Percentiles rank a stretch among this genome's conserved stretches.
Conservation (phyloP, 2,329 filamentous ascomycete species). For the Clathrospora elynae region DNA sequence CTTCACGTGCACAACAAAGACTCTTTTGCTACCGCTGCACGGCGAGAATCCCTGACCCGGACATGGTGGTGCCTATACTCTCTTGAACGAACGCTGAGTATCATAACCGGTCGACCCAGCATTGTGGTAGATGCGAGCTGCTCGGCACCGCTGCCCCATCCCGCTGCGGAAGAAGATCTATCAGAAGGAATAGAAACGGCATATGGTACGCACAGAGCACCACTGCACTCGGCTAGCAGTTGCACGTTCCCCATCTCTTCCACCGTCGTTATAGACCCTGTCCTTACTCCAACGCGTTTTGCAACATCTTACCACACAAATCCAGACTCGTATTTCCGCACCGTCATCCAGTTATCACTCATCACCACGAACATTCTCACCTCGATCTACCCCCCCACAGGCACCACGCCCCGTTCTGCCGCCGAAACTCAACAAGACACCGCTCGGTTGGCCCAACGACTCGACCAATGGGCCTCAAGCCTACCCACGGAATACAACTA, state of each 20-base stretch:
- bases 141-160: conserved; percentile 43
- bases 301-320: conserved; percentile 18
- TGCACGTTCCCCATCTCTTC: conserved; percentile 6
- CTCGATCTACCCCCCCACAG: conserved; percentile 47
- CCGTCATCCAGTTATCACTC: conserved; percentile 34
- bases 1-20: conserved; percentile 49
- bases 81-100: conserved; percentile 47
- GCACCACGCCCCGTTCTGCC: conserved; percentile 40
- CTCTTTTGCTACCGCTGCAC: conserved; percentile 31
- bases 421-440: conserved; percentile 44
- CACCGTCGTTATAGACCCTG: conserved; percentile 5
- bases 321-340: conserved; percentile 35
- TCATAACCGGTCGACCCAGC: conserved; percentile 50
- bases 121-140: conserved; percentile 44
- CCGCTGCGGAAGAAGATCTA: conserved; percentile 28
- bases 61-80: conserved; percentile 52
- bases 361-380: conserved; percentile 45
- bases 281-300: conserved; percentile 6
- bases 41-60: conserved; percentile 46
- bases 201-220: conserved; percentile 13
- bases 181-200: conserved; percentile 14
- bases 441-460: conserved; percentile 35
- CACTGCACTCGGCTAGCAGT: neutral
- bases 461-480: conserved; percentile 43
- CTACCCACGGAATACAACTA: conserved; percentile 41